Conservation (phyloP, 2,329 filamentous ascomycete genomes). For the Conoideocrella luteorostrata region DNA sequence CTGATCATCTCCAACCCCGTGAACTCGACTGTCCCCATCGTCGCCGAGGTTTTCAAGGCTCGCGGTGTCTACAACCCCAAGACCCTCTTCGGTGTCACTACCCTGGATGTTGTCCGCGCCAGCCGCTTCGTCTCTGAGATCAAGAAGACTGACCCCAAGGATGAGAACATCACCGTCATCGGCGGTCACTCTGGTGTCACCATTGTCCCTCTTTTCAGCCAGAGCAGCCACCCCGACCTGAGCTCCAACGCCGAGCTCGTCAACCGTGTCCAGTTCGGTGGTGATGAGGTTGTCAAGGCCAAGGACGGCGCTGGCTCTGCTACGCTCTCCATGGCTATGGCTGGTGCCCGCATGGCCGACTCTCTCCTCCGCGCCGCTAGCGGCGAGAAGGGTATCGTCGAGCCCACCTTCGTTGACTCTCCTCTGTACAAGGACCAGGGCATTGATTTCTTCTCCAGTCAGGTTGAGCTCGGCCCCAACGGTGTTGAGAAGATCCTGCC, state of each 20-base stretch:
- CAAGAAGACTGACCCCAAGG: slow-evolving; percentile 81
- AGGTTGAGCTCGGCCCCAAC: slow-evolving; percentile 91
- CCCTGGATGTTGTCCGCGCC: slow-evolving; percentile 95
- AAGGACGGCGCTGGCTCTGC: slow-evolving; percentile 97
- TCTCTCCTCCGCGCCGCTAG: slow-evolving; percentile 86
- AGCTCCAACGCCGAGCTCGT: slow-evolving; percentile 72
- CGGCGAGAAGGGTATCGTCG: slow-evolving; percentile 89
- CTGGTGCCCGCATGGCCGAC: slow-evolving; percentile 78
- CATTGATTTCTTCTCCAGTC: slow-evolving; percentile 92
- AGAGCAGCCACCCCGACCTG: slow-evolving; percentile 82
- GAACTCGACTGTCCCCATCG: slow-evolving; percentile 99
- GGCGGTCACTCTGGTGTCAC: slow-evolving; percentile 97
- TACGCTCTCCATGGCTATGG: slow-evolving; percentile 98
- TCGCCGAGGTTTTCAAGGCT: slow-evolving; percentile 93
- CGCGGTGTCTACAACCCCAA: slow-evolving; percentile 97
- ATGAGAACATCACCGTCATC: slow-evolving; percentile 92
- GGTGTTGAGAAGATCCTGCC: slow-evolving; percentile 91
- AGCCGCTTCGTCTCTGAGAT: slow-evolving; percentile 95
- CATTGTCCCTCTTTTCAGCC: slow-evolving; percentile 95
- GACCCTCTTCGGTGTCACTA: slow-evolving; percentile 98
- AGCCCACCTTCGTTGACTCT: slow-evolving; percentile 96
- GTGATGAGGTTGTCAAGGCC: slow-evolving; percentile 98
- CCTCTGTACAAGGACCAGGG: slow-evolving; percentile 98
- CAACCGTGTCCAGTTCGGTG: slow-evolving; percentile 95
- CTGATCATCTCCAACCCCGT: slow-evolving; percentile 98